Conservation (phyloP, 345 rosid genomes). For the Eucalyptus polybractea region DNA sequence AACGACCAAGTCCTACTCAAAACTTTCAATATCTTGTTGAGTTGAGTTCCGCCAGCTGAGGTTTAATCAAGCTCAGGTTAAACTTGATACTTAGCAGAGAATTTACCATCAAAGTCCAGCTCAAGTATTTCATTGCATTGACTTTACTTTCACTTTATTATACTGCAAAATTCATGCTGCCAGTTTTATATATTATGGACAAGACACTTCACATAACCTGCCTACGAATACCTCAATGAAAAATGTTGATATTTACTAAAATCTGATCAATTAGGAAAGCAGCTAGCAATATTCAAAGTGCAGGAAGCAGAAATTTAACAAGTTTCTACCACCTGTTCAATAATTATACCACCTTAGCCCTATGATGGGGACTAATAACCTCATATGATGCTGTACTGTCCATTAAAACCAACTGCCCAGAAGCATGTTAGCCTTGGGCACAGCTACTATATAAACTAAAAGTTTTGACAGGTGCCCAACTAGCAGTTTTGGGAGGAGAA, state of each 20-base stretch:
- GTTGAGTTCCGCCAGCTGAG: not conserved
- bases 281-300: not conserved
- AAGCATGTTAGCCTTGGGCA: not conserved
- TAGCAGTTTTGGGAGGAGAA: not conserved
- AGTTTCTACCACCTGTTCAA: not conserved
- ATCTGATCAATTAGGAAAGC: not conserved
- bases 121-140: not conserved
- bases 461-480: not conserved
- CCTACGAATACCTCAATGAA: not conserved
- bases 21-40: not conserved
- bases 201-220: not conserved
- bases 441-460: not conserved
- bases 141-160: not conserved
- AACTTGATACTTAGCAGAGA: not conserved
- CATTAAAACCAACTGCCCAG: not conserved
- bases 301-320: not conserved
- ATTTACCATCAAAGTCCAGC: not conserved
- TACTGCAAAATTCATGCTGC: not conserved
- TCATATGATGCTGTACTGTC: not conserved
- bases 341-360: not conserved
- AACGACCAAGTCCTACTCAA: not conserved
- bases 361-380: not conserved
- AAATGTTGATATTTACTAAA: not conserved
- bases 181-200: not conserved
- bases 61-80: not conserved